phyloP scores from a whole-genome alignment of 495 filamentous ascomycete species.

The Penicillium turbatum region DNA sequence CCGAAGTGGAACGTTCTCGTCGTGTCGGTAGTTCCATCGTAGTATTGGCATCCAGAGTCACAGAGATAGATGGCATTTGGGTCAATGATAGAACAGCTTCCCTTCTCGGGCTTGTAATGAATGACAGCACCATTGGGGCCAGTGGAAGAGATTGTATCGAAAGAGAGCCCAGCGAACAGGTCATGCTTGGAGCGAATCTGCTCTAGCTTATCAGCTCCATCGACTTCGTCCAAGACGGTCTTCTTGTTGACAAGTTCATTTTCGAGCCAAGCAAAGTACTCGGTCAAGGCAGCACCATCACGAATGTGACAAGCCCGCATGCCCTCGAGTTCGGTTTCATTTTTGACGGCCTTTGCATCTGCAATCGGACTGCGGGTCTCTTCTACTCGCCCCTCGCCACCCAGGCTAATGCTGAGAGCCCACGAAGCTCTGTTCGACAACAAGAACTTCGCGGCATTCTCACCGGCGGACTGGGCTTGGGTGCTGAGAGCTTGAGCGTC shows the following conservation, averaged over 20 bases:
- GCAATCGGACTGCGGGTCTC: constrained; percentile 82
- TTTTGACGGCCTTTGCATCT: constrained; percentile 98
- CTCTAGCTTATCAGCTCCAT: constrained; percentile 87
- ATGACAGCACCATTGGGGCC: constrained; percentile 95
- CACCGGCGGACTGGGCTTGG: constrained; percentile 35
- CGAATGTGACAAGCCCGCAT: constrained; percentile 93
- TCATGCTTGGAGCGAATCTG: constrained; percentile 73
- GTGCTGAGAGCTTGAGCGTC: constrained; percentile 62
- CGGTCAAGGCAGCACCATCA: constrained; percentile 85
- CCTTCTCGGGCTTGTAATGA: constrained; percentile 90
- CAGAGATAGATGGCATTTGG: constrained; percentile 88
- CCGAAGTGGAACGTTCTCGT: constrained; percentile 94
- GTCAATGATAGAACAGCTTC: constrained; percentile 79
- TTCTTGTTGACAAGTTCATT: constrained; percentile 74
- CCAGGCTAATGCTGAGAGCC: constrained; percentile 83
- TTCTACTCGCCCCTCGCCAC: constrained; percentile 83
- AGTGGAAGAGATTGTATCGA: constrained; percentile 93
- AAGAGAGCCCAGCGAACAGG: constrained; percentile 86
- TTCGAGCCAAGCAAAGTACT: constrained; percentile 97
- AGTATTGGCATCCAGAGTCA: constrained; percentile 93
- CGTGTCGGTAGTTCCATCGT: constrained; percentile 94
- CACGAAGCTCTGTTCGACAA: constrained; percentile 90
- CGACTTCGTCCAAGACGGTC: constrained; percentile 76
- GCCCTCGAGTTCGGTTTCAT: constrained; percentile 82
- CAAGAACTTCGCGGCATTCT: constrained; percentile 60